Evolutionary conservation across 352 stramenopile genomes (phyloP).

Genomic region (Globisporangium abappressorium): DNA sequence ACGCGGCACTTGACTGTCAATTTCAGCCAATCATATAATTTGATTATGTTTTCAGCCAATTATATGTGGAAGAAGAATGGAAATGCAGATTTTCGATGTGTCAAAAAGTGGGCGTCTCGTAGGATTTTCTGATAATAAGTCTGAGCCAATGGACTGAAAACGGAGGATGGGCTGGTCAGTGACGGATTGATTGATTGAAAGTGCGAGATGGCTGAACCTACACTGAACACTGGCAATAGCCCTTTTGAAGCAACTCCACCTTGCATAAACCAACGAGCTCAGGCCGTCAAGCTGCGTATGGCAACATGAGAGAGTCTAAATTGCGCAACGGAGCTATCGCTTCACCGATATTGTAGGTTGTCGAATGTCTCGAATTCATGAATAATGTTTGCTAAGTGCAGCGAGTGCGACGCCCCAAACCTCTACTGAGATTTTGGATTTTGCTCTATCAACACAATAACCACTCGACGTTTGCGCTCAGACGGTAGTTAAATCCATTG

Average conservation of each 20-base stretch:
- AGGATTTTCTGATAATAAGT: neutral
- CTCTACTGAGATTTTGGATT: too few species aligned
- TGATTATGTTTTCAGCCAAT: neutral
- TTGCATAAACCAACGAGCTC: too few species aligned
- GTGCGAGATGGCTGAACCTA: neutral
- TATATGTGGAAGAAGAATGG: neutral
- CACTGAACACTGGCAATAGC: neutral
- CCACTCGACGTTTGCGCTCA: neutral
- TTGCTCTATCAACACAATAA: too few species aligned
- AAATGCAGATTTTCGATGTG: neutral
- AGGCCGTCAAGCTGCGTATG: too few species aligned
- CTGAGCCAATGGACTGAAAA: neutral
- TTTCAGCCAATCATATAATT: neutral
- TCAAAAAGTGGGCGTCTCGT: neutral
- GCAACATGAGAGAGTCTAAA: too few species aligned
- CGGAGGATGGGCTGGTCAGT: neutral
- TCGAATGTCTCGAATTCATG: too few species aligned
- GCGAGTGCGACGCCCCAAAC: too few species aligned
- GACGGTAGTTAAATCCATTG: neutral
- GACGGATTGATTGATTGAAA: neutral
- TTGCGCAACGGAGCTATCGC: too few species aligned
- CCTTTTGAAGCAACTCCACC: too few species aligned
- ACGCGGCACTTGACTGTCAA: neutral
- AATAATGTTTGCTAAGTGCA: too few species aligned
- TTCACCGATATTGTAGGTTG: too few species aligned